These are phyloP conservation scores for Volvox reticuliferus DNA, from an alignment of 139 green algal species.

Conservation along the genomic window DNA sequence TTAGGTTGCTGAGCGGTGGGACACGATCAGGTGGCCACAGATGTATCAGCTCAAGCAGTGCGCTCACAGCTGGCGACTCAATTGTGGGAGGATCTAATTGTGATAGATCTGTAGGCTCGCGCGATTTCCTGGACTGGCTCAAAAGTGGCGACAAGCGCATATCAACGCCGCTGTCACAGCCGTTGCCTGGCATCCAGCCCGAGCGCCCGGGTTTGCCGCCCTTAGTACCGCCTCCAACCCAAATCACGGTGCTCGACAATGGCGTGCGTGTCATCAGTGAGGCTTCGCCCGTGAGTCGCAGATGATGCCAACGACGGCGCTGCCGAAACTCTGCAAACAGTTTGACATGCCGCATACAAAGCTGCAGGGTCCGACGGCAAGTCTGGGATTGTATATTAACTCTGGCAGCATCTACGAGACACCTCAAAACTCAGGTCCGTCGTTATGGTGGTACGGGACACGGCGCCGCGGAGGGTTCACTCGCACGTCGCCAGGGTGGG, in stretches of 20 bases:
- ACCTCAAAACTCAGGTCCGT: constrained; percentile 70
- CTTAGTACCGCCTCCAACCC: constrained; percentile 70
- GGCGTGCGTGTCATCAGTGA: constrained; percentile 91
- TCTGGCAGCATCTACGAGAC: constrained; percentile 86
- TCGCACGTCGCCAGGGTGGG: too few relatives aligned
- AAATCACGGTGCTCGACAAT: constrained; percentile 89
- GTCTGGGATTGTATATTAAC: constrained; percentile 93
- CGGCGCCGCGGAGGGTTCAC: too few relatives aligned
- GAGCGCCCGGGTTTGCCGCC: constrained; percentile 44
- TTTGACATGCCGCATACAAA: background rate
- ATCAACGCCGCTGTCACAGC: constrained; percentile 78
- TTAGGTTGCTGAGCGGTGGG: background rate
- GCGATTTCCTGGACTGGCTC: constrained; percentile 17
- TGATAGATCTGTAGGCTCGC: background rate
- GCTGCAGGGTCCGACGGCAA: constrained; percentile 87
- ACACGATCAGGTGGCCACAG: constrained; percentile 6
- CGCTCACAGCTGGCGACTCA: constrained; percentile 5
- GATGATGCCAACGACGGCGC: background rate
- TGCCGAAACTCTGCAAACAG: background rate
- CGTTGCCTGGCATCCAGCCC: constrained; percentile 74
- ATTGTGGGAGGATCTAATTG: background rate
- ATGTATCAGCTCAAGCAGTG: background rate
- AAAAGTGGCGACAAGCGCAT: constrained; percentile 32
- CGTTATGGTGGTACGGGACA: too few relatives aligned
- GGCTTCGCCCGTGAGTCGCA: constrained; percentile 79